A percentile compares a stretch with the other conserved stretches of the same genome.
phyloP scores from a whole-genome alignment of 371 early-diverging fungal species.

The Coemansia sp. region DNA sequence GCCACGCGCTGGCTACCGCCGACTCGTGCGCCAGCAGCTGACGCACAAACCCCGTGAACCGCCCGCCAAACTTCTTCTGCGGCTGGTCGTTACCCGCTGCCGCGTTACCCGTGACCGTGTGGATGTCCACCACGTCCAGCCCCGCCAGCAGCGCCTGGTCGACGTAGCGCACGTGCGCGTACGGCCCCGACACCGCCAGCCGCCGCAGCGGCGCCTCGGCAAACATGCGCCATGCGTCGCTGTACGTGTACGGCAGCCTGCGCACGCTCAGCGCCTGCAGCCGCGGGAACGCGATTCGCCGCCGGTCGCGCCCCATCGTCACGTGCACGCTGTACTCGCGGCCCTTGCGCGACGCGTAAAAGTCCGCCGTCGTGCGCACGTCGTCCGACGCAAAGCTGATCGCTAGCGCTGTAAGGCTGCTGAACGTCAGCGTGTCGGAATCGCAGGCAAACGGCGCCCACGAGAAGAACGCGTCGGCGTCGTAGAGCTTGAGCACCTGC shows the following conservation, averaged over 20 bases:
- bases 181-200: conserved; percentile 26
- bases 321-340: conserved; percentile 11
- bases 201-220: conserved; percentile 17
- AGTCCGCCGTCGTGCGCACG: conserved; percentile 21
- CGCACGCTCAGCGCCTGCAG: conserved; percentile 17
- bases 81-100: too few relatives aligned
- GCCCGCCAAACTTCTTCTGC: neutral
- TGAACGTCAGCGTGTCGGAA: conserved; percentile 12
- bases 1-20: conserved; percentile 20
- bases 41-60: conserved; percentile 20
- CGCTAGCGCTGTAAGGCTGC: conserved; percentile 10
- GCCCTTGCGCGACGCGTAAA: conserved; percentile 12
- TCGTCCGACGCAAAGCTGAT: conserved; percentile 36
- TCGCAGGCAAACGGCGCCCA: conserved; percentile 28
- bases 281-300: conserved; percentile 13
- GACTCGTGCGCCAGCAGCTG: conserved; percentile 14
- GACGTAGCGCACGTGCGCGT: conserved; percentile 30
- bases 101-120: conserved; percentile 9
- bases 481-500: conserved; percentile 15
- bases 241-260: conserved; percentile 31
- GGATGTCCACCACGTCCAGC: conserved; percentile 20
- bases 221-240: conserved; percentile 39
- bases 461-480: conserved; percentile 31
- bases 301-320: conserved; percentile 31
- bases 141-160: conserved; percentile 4